Percentiles rank a stretch among this genome's conserved stretches.
Conservation (phyloP, 768 basidiomycete genomes). For the Xanthoconium stramineum region DNA sequence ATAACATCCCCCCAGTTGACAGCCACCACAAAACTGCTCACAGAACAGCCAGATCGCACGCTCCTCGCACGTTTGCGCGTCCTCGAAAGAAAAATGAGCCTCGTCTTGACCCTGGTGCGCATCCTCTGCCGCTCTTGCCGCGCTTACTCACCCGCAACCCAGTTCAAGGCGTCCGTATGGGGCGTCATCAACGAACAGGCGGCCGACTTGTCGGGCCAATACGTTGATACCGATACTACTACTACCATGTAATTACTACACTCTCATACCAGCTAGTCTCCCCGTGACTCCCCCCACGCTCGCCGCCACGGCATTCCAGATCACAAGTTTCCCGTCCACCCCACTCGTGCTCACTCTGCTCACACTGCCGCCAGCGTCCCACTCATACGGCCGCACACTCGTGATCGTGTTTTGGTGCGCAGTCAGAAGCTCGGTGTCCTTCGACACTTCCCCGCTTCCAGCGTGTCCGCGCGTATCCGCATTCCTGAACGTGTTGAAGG, state of each 20-base stretch:
- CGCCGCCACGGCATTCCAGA: conserved; percentile 79
- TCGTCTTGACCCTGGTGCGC: conserved; percentile 86
- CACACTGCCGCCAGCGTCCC: conserved; percentile 50
- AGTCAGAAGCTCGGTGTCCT: conserved; percentile 78
- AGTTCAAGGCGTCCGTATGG: conserved; percentile 98
- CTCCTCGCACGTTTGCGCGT: conserved; percentile 73
- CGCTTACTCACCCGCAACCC: conserved; percentile 4
- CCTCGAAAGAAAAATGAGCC: conserved; percentile 91
- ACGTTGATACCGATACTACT: conserved; percentile 13
- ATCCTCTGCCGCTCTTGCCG: background rate
- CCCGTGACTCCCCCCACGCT: conserved; percentile 41
- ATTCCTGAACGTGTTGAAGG: conserved; percentile 90
- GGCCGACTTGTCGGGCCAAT: conserved; percentile 14
- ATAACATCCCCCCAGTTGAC: conserved; percentile 46
- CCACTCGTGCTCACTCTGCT: conserved; percentile 85
- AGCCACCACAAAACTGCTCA: conserved; percentile 62
- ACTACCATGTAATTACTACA: conserved; percentile 26
- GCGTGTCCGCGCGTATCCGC: conserved; percentile 73
- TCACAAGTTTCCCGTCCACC: conserved; percentile 88
- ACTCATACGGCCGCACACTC: conserved; percentile 74
- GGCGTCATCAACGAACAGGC: conserved; percentile 82
- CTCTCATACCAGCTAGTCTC: conserved; percentile 48
- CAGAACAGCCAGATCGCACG: conserved; percentile 72
- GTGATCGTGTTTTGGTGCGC: conserved; percentile 99
- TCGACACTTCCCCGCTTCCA: conserved; percentile 30